A percentile compares a stretch with the other conserved stretches of the same genome.
Conservation (phyloP, 441 rosid species). For the Flueggea neowawraea region DNA sequence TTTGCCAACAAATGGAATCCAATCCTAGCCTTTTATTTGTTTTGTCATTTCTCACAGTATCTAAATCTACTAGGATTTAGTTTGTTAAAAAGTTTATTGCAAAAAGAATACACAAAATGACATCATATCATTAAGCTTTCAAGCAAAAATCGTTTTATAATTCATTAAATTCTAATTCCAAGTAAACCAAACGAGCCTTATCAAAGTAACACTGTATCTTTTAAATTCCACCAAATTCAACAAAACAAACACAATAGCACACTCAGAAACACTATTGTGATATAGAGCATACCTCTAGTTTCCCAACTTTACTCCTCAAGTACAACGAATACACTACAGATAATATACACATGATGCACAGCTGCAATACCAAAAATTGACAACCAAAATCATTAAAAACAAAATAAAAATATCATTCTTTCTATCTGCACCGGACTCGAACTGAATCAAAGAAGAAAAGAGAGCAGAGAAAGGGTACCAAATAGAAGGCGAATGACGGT, state of each 20-base stretch:
- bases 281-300: constrained; percentile 53
- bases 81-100: no score
- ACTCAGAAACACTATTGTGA: background rate
- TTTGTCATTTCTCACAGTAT: no score
- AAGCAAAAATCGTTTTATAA: no score
- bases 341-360: constrained; percentile 44
- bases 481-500: constrained; percentile 30
- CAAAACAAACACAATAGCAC: background rate
- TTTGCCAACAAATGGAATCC: no score
- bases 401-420: background rate
- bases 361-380: constrained; percentile 44
- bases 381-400: constrained; percentile 1
- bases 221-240: background rate
- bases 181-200: no score
- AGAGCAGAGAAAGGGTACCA: constrained; percentile 36
- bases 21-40: no score
- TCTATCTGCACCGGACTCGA: no score
- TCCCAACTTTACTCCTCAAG: constrained; percentile 47
- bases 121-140: no score
- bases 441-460: background rate
- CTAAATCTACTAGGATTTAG: no score
- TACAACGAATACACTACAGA: constrained; percentile 44
- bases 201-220: no score
- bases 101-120: no score
- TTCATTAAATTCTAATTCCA: no score